Evolutionary conservation across 108 stramenopile species (phyloP).

Genomic region (Pseudonitzschia multiseries): DNA sequence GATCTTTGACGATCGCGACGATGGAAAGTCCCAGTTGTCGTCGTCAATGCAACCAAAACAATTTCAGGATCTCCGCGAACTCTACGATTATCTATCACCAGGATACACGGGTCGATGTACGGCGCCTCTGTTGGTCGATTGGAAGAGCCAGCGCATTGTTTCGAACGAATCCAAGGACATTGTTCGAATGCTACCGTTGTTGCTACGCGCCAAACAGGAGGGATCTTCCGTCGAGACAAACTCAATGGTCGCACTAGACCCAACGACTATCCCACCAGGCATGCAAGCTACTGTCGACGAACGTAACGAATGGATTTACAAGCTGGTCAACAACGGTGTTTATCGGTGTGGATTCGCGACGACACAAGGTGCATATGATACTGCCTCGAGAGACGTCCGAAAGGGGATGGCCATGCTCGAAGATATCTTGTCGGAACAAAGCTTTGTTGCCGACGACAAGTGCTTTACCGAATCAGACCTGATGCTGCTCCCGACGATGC

Average conservation of each 20-base stretch:
- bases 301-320: slow-evolving; percentile 82
- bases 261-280: slow-evolving; percentile 77
- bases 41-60: slow-evolving; percentile 22
- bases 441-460: slow-evolving; percentile 50
- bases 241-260: neutral
- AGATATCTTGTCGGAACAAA: slow-evolving; percentile 43
- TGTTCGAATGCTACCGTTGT: slow-evolving; percentile 72
- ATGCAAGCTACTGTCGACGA: slow-evolving; percentile 64
- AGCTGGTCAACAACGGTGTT: slow-evolving; percentile 73
- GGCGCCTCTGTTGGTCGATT: slow-evolving; percentile 86
- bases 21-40: slow-evolving; percentile 10
- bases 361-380: slow-evolving; percentile 80
- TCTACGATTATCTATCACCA: slow-evolving; percentile 56
- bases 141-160: slow-evolving; percentile 67
- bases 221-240: neutral
- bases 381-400: slow-evolving; percentile 64
- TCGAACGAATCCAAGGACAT: slow-evolving; percentile 89
- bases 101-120: slow-evolving; percentile 82
- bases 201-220: neutral
- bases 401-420: slow-evolving; percentile 64
- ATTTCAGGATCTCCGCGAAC: slow-evolving; percentile 41
- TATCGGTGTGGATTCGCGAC: slow-evolving; percentile 89
- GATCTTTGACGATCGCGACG: slow-evolving; percentile 45
- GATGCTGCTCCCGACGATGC: slow-evolving; percentile 71
- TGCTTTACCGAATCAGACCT: slow-evolving; percentile 76